Evolutionary conservation across 306 rosid genomes (phyloP), one percentile per base, ranked within the genome.

Genomic region (Fragaria vesca): DNA sequence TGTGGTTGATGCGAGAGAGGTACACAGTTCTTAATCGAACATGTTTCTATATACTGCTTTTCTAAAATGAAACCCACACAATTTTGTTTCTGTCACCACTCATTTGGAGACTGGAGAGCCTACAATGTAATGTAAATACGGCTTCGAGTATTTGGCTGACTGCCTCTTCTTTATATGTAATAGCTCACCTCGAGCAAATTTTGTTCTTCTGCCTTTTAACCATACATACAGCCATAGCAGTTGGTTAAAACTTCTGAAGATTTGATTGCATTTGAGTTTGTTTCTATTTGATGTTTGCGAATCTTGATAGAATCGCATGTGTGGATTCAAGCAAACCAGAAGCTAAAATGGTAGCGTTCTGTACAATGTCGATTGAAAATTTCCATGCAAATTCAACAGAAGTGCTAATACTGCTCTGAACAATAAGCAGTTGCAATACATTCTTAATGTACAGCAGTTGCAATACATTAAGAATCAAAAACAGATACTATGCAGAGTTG

Each of bases 1-100:
- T 76, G 86, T 68, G 24, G 15, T 61, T 42, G 69, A 42, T 58
- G 20, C 69, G 5, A 74, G 17, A 40, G 18, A 42, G 42, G 54
- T 43, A 61, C 42, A 16, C 18, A 24, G 5, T 40, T 40, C 42
- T 52, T 68, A 28, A 24, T 77, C n/a, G 38, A 52, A 52, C 26
- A 36, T 12, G 55, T 21, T 76, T 50, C 43, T 34, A n/a, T 48
- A 20, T 17, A 17, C 42, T 10, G 9, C 45, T 52, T n/a, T 34
- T 20, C n/a, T 58, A 24, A 73, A 47, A 20, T 26, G 45, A 38
- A 8, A 74, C 55, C 17, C 8, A 20, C 17, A 36, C 65, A 15
- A 13, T 68, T 68, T 24, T 51, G 72, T 66, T 54, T 67, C 4
- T 16, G 45, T 51, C 62, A 30, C 26, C 75, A 50, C 21, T 66